Base-by-base conservation (phyloP, 2,329 filamentous ascomycete species). In the Pseudofabraea citricarpa region DNA sequence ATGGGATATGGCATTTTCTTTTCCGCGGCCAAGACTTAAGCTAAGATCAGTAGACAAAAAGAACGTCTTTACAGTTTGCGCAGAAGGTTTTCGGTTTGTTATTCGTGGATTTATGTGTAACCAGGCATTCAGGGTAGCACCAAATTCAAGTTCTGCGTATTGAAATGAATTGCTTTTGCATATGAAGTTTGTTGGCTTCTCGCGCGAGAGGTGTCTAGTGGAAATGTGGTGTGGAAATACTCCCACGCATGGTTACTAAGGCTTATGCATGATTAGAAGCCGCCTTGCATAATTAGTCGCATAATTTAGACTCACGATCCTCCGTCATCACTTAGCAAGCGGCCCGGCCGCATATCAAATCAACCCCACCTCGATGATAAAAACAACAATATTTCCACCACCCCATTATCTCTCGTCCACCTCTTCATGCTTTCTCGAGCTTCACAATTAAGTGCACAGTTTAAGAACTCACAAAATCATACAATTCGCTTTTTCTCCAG, bases 391-490 rank as follows among this genome's bases (percentile, higher is more conserved):
- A 44, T 37, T 23, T 36, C 21, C 21, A 43, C 9, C 36, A 43
- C 46, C 36, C 42, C 44, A 21, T 39, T 20, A 36, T 43, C 29
- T 7, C 18, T 35, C 26, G 6, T 20, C 19, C 31, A 32, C 18
- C 44, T 39, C 15, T 37, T 9, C 38, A 51, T 51, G 48, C 35
- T 52, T 31, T 36, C 20, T 24, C 29, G 39, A 43, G 20, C 42
- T 10, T 8, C 3, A 29, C 45, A 39, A 19, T 9, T 44, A 32
- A 40, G 33, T 35, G n/a, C n/a, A 23, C 45, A 48, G 26, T 21
- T 46, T 31, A 19, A 29, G 16, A 42, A 31, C 3, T 20, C 33
- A 39, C 29, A 15, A n/a, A n/a, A n/a, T n/a, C n/a, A n/a, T n/a
- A n/a, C n/a, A 24, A 26, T 12, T 33, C 22, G 22, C 16, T 2